A percentile compares a stretch with the other conserved stretches of the same genome.
Evolutionary conservation across 2,329 filamentous ascomycete genomes (phyloP).

Genomic region (Harringtonia lauricola): DNA sequence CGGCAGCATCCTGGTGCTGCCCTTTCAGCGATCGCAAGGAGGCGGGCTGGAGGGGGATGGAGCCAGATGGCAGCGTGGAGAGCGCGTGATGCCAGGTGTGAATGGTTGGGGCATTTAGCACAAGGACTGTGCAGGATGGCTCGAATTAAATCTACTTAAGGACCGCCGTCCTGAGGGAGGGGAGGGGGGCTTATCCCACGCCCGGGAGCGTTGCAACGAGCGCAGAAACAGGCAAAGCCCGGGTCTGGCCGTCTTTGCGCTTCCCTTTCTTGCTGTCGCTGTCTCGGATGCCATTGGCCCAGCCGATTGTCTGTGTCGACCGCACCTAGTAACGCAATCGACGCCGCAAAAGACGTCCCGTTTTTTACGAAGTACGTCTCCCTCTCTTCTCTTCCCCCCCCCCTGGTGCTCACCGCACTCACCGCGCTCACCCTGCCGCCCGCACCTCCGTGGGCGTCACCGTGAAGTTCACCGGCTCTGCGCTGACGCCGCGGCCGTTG

Average conservation of each 20-base stretch:
- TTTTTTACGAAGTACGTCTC: too few species aligned
- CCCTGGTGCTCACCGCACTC: too few species aligned
- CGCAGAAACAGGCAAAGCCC: neutral
- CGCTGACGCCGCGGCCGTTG: neutral
- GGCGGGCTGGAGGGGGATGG: neutral
- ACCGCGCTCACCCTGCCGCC: too few species aligned
- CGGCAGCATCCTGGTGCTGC: neutral
- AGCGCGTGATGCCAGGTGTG: too few species aligned
- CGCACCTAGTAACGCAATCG: too few species aligned
- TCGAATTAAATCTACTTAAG: neutral
- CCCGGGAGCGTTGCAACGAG: neutral
- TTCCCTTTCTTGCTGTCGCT: neutral
- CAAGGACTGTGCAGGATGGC: neutral
- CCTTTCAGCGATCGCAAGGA: neutral
- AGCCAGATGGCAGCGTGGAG: too few species aligned
- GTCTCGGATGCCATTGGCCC: too few species aligned
- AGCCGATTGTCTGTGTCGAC: too few species aligned
- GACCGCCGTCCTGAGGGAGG: neutral
- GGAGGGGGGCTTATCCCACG: too few species aligned
- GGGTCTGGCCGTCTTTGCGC: neutral
- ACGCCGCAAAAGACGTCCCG: too few species aligned
- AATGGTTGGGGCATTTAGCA: too few species aligned
- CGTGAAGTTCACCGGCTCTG: neutral
- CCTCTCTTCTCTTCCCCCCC: too few species aligned
- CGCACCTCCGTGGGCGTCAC: neutral